phyloP scores from a whole-genome alignment of 208 protist genomes.

The Crithidia thermophila region DNA sequence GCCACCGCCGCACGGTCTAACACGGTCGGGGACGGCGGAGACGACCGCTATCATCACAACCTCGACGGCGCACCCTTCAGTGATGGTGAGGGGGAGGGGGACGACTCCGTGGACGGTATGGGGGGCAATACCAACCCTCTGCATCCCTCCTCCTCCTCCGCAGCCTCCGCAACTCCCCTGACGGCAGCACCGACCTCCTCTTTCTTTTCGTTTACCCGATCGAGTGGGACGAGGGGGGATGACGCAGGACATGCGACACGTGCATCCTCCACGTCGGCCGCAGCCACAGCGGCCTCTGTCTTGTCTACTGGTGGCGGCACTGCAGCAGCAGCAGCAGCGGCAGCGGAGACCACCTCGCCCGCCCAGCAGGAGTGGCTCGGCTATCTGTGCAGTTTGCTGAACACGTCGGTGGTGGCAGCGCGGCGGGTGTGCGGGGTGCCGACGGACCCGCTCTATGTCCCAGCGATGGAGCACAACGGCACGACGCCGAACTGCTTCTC shows the following conservation, averaged over 20 bases:
- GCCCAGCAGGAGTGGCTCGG: conserved; percentile 40
- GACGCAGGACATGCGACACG: too few species aligned
- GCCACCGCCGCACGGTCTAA: conserved; percentile 6
- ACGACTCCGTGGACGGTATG: not conserved
- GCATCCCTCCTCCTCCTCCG: too few species aligned
- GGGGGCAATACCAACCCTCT: too few species aligned
- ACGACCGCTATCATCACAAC: too few species aligned
- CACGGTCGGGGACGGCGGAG: not conserved
- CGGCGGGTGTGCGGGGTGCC: conserved; percentile 53
- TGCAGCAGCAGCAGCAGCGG: not conserved
- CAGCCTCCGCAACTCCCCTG: too few species aligned
- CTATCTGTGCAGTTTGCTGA: conserved; percentile 36
- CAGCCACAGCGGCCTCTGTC: too few species aligned
- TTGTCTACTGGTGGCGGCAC: not conserved
- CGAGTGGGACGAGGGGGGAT: too few species aligned
- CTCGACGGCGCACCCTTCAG: too few species aligned
- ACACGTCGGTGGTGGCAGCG: conserved; percentile 46
- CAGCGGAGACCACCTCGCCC: not conserved
- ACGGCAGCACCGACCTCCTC: too few species aligned
- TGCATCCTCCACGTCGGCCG: too few species aligned
- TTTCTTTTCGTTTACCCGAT: too few species aligned
- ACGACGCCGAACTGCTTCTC: conserved; percentile 32
- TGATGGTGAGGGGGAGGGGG: not conserved
- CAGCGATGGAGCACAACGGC: conserved; percentile 33
- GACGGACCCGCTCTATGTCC: conserved; percentile 44